A percentile compares a stretch with the other conserved stretches of the same genome.
phyloP scores from a whole-genome alignment of 345 rosid genomes.

The Rubroshorea leprosula region DNA sequence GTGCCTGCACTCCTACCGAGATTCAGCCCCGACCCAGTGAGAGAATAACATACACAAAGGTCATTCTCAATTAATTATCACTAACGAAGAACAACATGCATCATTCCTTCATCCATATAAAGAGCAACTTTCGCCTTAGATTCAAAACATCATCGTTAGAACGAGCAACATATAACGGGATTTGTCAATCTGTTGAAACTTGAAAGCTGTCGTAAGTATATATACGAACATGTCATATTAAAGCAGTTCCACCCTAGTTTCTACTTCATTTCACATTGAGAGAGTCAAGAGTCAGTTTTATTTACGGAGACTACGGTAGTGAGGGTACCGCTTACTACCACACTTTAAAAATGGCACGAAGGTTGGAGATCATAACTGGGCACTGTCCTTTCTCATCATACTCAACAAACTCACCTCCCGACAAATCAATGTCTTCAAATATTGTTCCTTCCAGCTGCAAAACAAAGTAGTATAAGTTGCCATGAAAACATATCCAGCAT shows the following conservation, averaged over 20 bases:
- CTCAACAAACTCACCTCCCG: slow-evolving; percentile 63
- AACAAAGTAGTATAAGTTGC: slow-evolving; percentile 11
- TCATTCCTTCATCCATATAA: too few species aligned
- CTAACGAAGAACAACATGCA: too few species aligned
- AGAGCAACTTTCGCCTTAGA: too few species aligned
- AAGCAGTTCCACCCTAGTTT: slow-evolving; percentile 10
- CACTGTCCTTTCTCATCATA: slow-evolving; percentile 85
- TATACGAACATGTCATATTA: neutral
- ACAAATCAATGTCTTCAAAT: slow-evolving; percentile 66
- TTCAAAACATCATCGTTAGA: neutral
- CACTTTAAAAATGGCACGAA: slow-evolving; percentile 58
- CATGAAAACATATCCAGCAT: neutral
- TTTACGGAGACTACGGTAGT: slow-evolving; percentile 15
- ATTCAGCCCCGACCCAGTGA: too few species aligned
- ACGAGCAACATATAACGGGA: neutral
- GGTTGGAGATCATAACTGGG: slow-evolving; percentile 82
- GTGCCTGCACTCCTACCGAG: too few species aligned
- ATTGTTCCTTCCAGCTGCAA: slow-evolving; percentile 55
- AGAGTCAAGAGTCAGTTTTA: slow-evolving; percentile 17
- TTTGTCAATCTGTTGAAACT: neutral
- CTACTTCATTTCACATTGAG: slow-evolving; percentile 19
- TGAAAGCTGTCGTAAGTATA: slow-evolving; percentile 2
- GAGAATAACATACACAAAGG: too few species aligned
- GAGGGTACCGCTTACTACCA: slow-evolving; percentile 32
- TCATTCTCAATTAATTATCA: too few species aligned